Evolutionary conservation across 1,284 basidiomycete genomes (phyloP).

Genomic region (Amylostereum chailletii): DNA sequence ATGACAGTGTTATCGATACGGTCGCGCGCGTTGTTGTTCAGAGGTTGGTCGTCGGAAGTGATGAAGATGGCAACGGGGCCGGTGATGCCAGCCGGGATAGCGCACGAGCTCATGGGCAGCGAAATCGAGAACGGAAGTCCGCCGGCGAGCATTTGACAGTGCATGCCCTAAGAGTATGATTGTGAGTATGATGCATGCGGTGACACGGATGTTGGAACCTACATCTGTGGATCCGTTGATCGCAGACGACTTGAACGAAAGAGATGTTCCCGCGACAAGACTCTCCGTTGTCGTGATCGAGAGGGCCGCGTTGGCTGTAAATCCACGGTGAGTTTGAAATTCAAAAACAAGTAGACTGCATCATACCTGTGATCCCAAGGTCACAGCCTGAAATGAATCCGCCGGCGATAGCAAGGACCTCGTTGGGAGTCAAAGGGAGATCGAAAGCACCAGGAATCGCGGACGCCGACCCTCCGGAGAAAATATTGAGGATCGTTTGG

Average conservation of each 20-base stretch:
- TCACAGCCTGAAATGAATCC: constrained; percentile 69
- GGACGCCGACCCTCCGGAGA: constrained; percentile 39
- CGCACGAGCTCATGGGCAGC: constrained; percentile 51
- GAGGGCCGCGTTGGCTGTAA: constrained; percentile 51
- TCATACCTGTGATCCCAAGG: constrained; percentile 46
- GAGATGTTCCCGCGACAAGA: constrained; percentile 43
- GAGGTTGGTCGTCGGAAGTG: constrained; percentile 54
- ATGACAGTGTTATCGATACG: constrained; percentile 51
- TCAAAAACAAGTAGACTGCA: constrained; percentile 1
- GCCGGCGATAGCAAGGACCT: constrained; percentile 68
- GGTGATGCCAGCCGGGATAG: constrained; percentile 55
- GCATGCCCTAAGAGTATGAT: constrained; percentile 33
- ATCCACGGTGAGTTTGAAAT: not conserved
- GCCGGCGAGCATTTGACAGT: constrained; percentile 73
- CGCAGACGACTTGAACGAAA: constrained; percentile 53
- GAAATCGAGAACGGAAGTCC: constrained; percentile 47
- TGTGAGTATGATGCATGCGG: not conserved
- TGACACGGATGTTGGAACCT: constrained; percentile 14
- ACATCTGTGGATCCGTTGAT: constrained; percentile 46
- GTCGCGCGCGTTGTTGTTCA: constrained; percentile 55
- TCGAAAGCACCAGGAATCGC: constrained; percentile 67
- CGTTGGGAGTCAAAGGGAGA: constrained; percentile 54
- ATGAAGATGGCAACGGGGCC: constrained; percentile 69
- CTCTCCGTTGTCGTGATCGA: constrained; percentile 54
- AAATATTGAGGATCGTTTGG: constrained; percentile 66